These are phyloP conservation scores for Backusella macrospora DNA, from an alignment of 192 early-diverging fungal genomes.

Conservation along the genomic window DNA sequence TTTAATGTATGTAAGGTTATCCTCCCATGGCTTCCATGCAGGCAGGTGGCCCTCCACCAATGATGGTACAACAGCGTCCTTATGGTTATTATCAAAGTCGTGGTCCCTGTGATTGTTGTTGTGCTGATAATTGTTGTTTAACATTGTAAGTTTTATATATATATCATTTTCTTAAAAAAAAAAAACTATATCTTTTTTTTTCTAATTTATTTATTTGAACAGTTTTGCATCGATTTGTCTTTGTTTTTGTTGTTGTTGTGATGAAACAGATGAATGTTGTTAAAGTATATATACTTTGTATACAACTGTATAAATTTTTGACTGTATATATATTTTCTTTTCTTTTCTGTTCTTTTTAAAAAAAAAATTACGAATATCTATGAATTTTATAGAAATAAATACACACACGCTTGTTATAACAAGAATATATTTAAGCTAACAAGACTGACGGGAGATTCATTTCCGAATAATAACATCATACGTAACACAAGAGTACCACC, in stretches of 20 bases:
- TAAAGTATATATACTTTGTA: not conserved
- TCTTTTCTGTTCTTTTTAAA: not conserved
- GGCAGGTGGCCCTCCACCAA: not conserved
- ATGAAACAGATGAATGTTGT: conserved; percentile 9
- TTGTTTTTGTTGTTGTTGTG: not conserved
- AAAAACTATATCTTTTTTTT: not conserved
- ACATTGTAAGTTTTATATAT: not conserved
- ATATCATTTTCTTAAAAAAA: not conserved
- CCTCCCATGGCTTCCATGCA: conserved; percentile 6
- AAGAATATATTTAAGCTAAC: not conserved
- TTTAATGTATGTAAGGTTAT: too few relatives aligned
- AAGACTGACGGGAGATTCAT: not conserved
- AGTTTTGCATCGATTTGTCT: not conserved
- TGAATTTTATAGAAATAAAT: not conserved
- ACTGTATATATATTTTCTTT: not conserved
- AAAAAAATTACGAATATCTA: not conserved
- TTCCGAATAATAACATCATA: not conserved
- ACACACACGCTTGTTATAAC: not conserved
- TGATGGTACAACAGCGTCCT: not conserved
- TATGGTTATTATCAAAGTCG: not conserved
- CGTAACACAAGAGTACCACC: not conserved
- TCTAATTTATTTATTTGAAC: not conserved
- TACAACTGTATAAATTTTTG: not conserved
- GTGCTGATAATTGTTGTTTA: not conserved
- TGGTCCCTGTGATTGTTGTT: not conserved